Percentiles rank a stretch among this genome's conserved stretches.
phyloP scores from a whole-genome alignment of 2,329 filamentous ascomycete genomes.

The Neophaeococcomyces mojaviensis region DNA sequence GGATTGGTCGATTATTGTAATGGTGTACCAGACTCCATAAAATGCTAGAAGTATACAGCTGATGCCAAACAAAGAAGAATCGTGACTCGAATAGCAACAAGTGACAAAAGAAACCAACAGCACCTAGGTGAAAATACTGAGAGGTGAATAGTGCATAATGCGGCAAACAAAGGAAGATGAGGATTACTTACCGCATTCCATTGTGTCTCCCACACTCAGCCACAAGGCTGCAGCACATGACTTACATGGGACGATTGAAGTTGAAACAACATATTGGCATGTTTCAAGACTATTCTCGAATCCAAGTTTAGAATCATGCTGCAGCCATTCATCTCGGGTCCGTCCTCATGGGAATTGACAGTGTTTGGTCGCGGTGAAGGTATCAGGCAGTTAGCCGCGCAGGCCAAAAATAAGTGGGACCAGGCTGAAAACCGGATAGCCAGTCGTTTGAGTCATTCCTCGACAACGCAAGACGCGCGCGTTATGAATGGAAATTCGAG shows the following conservation, averaged over 20 bases:
- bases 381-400: slow-evolving; percentile 14
- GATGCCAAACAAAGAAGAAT: slow-evolving; percentile 5
- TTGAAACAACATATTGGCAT: slow-evolving; percentile 8
- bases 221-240: slow-evolving; percentile 6
- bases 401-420: slow-evolving; percentile 18
- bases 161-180: slow-evolving; percentile 7
- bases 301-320: slow-evolving; percentile 5
- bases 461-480: slow-evolving; percentile 19
- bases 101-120: slow-evolving; percentile 3
- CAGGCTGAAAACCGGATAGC: slow-evolving; percentile 21
- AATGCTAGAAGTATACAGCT: background rate
- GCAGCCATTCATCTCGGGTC: slow-evolving; percentile 6
- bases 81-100: slow-evolving; percentile 6
- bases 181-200: slow-evolving; percentile 9
- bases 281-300: slow-evolving; percentile 3
- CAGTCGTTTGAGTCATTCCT: slow-evolving; percentile 15
- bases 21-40: slow-evolving; percentile 6
- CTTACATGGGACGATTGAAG: slow-evolving; percentile 4
- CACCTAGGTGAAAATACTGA: background rate
- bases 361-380: background rate
- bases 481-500: slow-evolving; percentile 12
- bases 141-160: background rate
- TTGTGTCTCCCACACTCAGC: slow-evolving; percentile 7
- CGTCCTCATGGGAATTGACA: slow-evolving; percentile 1
- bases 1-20: slow-evolving; percentile 1